phyloP scores from a whole-genome alignment of 2,329 filamentous ascomycete genomes.

The Ceratocystis albifundus region DNA sequence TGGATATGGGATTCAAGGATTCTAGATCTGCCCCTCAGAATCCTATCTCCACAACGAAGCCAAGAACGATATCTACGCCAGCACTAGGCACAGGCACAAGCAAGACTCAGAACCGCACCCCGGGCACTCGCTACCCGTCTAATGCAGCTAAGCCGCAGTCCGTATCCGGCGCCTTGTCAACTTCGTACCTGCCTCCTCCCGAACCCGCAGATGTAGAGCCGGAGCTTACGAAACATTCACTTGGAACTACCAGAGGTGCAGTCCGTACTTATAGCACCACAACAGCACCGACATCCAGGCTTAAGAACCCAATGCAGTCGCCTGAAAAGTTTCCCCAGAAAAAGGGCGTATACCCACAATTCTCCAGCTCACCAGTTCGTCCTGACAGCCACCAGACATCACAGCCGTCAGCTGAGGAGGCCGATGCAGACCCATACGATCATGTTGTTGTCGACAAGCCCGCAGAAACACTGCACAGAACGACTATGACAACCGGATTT shows the following conservation, averaged over 20 bases:
- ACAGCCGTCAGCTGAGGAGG: slow-evolving; percentile 21
- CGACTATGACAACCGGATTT: slow-evolving; percentile 37
- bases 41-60: neutral
- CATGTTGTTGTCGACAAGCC: slow-evolving; percentile 32
- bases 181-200: neutral
- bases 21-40: neutral
- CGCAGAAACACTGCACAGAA: slow-evolving; percentile 39
- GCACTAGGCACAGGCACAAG: neutral
- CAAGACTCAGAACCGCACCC: neutral
- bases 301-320: neutral
- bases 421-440: slow-evolving; percentile 28
- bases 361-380: slow-evolving; percentile 46
- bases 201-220: slow-evolving; percentile 27
- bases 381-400: slow-evolving; percentile 23
- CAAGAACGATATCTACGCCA: neutral
- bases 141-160: neutral
- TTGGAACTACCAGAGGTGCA: slow-evolving; percentile 27
- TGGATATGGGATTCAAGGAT: neutral
- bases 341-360: slow-evolving; percentile 41
- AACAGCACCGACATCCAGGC: slow-evolving; percentile 22
- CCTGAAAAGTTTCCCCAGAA: slow-evolving; percentile 9
- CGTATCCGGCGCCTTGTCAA: neutral
- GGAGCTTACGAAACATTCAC: slow-evolving; percentile 33
- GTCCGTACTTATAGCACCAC: neutral
- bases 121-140: neutral